phyloP scores from a whole-genome alignment of 208 protist genomes.

The Leishmania mexicana region DNA sequence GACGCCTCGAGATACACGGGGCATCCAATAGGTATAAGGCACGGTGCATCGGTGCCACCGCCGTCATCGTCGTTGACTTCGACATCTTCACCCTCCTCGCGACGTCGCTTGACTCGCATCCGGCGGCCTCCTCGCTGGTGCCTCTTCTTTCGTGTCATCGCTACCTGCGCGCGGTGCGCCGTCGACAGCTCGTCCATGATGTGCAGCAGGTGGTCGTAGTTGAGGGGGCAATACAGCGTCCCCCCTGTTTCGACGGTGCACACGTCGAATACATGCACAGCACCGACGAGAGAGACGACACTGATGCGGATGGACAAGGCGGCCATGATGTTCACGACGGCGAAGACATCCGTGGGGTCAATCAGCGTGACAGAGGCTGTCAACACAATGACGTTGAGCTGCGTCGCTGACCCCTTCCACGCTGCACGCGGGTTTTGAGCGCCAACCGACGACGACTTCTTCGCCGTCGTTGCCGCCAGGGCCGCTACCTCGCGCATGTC shows the following conservation, averaged over 20 bases:
- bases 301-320: conserved; percentile 49
- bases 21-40: conserved; percentile 72
- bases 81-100: conserved; percentile 1
- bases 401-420: conserved; percentile 30
- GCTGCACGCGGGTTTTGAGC: not conserved
- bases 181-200: conserved; percentile 56
- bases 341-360: conserved; percentile 77
- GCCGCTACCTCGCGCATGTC: conserved; percentile 61
- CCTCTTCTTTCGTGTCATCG: not conserved
- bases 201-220: conserved; percentile 72
- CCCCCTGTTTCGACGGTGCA: conserved; percentile 59
- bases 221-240: conserved; percentile 67
- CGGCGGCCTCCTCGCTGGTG: conserved; percentile 2
- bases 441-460: not conserved
- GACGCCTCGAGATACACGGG: conserved; percentile 45
- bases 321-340: conserved; percentile 54
- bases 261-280: conserved; percentile 83
- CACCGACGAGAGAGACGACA: conserved; percentile 76
- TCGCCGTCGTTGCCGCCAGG: not conserved
- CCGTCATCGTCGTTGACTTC: conserved; percentile 4
- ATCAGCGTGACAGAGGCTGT: conserved; percentile 82
- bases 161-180: conserved; percentile 19
- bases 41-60: conserved; percentile 5
- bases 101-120: conserved; percentile 8
- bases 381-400: conserved; percentile 63